Evolutionary conservation across 163 green algal genomes (phyloP).

Genomic region (Scenedesmus sp.): DNA sequence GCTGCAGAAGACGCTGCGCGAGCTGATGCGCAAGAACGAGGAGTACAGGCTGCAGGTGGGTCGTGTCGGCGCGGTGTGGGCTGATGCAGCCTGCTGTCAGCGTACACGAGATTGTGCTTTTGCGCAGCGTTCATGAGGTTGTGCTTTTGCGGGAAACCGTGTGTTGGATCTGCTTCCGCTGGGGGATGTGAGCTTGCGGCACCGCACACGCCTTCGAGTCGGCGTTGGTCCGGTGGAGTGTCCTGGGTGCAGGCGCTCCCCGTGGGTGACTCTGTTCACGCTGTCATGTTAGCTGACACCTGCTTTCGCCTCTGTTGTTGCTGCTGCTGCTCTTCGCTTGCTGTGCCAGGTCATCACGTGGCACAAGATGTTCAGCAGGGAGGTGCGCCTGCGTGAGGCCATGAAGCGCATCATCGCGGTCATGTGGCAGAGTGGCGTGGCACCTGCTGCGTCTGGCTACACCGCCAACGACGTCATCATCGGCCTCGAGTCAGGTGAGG

Average conservation of each 20-base stretch:
- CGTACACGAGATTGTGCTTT: too few relatives aligned
- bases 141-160: too few relatives aligned
- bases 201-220: too few relatives aligned
- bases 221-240: too few relatives aligned
- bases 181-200: too few relatives aligned
- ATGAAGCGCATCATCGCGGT: slow-evolving; percentile 53
- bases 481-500: slow-evolving; percentile 52
- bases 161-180: too few relatives aligned
- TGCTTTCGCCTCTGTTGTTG: not conserved
- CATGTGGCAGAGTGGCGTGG: slow-evolving; percentile 20
- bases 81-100: too few relatives aligned
- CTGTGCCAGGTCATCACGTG: not conserved
- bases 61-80: too few relatives aligned
- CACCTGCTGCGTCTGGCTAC: slow-evolving; percentile 33
- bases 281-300: too few relatives aligned
- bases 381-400: slow-evolving; percentile 49
- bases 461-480: slow-evolving; percentile 55
- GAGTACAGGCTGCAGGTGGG: slow-evolving; percentile 54
- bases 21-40: slow-evolving; percentile 54
- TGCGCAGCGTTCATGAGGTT: too few relatives aligned
- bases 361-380: slow-evolving; percentile 41
- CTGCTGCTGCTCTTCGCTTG: not conserved
- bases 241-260: too few relatives aligned
- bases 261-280: too few relatives aligned
- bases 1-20: slow-evolving; percentile 45